Percentiles rank a stretch among this genome's conserved stretches.
Conservation (phyloP, 2,329 filamentous ascomycete genomes). For the Penicillium brevicompactum region DNA sequence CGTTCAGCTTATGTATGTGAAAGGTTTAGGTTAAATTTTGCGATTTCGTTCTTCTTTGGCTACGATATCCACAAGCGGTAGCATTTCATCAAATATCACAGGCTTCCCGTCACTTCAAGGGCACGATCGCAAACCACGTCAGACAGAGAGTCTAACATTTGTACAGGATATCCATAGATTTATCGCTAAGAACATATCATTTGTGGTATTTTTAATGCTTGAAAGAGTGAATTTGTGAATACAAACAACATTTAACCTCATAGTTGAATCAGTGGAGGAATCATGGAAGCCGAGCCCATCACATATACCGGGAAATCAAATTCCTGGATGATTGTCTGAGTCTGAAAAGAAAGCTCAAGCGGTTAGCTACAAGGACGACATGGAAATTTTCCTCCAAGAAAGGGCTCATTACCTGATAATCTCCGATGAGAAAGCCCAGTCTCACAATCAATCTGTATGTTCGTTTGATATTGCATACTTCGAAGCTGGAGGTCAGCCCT, state of each 20-base stretch:
- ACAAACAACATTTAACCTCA: background rate
- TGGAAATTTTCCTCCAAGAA: background rate
- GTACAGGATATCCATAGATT: too few species aligned
- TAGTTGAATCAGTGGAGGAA: background rate
- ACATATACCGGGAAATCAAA: constrained; percentile 19
- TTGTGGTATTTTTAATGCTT: too few species aligned
- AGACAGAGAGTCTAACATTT: too few species aligned
- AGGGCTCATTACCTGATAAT: constrained; percentile 5
- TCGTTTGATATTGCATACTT: constrained; percentile 21
- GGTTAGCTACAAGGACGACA: background rate
- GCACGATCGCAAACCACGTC: too few species aligned
- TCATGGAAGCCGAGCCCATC: background rate
- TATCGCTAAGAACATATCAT: too few species aligned
- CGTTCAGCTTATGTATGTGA: too few species aligned
- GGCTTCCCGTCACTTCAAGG: too few species aligned
- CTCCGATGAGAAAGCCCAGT: constrained; percentile 15
- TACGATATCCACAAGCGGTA: too few species aligned
- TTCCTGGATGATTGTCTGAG: constrained; percentile 12
- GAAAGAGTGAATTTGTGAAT: too few species aligned
- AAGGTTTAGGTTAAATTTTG: too few species aligned
- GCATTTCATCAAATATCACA: too few species aligned
- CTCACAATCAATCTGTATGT: constrained; percentile 14
- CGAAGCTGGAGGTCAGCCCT: constrained; percentile 14
- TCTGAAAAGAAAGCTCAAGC: background rate
- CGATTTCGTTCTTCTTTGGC: too few species aligned